Evolutionary conservation across 805 yeast genomes (phyloP).

Genomic region (Cyberlindnera lachancei): DNA sequence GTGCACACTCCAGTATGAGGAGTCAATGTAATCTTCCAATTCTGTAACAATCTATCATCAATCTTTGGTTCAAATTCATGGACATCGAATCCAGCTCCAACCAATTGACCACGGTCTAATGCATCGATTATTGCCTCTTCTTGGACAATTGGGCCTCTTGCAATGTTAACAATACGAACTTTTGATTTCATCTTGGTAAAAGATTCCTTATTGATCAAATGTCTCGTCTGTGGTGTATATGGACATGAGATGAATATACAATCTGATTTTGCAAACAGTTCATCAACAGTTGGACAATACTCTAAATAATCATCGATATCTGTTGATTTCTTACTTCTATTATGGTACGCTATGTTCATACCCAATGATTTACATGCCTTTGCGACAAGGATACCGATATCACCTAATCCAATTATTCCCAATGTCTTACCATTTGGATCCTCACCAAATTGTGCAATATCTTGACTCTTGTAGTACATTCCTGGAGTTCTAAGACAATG

Average conservation of each 20-base stretch:
- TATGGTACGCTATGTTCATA: slow-evolving; percentile 36
- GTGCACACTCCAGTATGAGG: slow-evolving; percentile 34
- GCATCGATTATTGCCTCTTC: slow-evolving; percentile 34
- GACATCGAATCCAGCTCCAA: slow-evolving; percentile 37
- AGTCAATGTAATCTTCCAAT: slow-evolving; percentile 29
- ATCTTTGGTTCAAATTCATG: slow-evolving; percentile 36
- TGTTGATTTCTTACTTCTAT: slow-evolving; percentile 26
- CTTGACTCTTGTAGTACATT: slow-evolving; percentile 25
- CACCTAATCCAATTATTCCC: slow-evolving; percentile 42
- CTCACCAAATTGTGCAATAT: slow-evolving; percentile 27
- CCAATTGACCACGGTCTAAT: slow-evolving; percentile 31
- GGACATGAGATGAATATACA: slow-evolving; percentile 33
- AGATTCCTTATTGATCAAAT: slow-evolving; percentile 28
- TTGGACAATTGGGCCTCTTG: slow-evolving; percentile 34
- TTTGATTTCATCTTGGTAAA: slow-evolving; percentile 21
- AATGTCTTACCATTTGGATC: slow-evolving; percentile 35
- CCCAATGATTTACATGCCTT: slow-evolving; percentile 35
- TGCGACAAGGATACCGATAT: slow-evolving; percentile 38
- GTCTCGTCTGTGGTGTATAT: slow-evolving; percentile 29
- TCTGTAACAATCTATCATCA: slow-evolving; percentile 24
- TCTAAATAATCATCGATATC: slow-evolving; percentile 29
- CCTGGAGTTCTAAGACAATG: slow-evolving; percentile 29
- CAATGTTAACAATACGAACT: slow-evolving; percentile 29
- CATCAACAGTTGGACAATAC: slow-evolving; percentile 21
- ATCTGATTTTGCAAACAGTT: slow-evolving; percentile 22